Evolutionary conservation across 1,139 yeast species (phyloP).

Genomic region (Debaryomycetaceae sp.): DNA sequence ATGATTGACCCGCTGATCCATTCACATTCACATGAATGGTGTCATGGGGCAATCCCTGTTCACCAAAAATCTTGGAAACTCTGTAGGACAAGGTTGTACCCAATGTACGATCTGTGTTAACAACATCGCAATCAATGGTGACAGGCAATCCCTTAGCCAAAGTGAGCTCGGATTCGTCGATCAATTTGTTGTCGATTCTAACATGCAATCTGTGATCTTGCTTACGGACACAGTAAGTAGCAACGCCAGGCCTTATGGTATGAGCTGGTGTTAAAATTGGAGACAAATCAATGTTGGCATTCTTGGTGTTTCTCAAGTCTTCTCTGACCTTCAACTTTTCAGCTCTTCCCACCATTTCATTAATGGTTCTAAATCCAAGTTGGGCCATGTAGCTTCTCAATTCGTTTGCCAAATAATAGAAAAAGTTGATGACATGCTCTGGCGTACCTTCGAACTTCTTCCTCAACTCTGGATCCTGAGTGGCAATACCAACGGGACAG

Average conservation of each 20-base stretch:
- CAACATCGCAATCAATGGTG: conserved; percentile 85
- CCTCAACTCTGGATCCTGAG: conserved; percentile 94
- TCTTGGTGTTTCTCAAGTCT: conserved; percentile 82
- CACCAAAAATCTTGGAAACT: conserved; percentile 91
- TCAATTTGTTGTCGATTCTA: conserved; percentile 89
- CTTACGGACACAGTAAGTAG: conserved; percentile 87
- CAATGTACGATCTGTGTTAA: conserved; percentile 93
- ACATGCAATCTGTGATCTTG: conserved; percentile 94
- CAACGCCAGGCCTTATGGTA: conserved; percentile 95
- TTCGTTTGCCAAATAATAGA: conserved; percentile 91
- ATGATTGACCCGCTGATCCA: conserved; percentile 98
- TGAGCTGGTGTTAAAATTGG: conserved; percentile 97
- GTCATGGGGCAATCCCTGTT: conserved; percentile 89
- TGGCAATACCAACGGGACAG: conserved; percentile 98
- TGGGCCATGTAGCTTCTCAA: conserved; percentile 90
- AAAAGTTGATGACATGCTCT: conserved; percentile 96
- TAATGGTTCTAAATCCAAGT: conserved; percentile 91
- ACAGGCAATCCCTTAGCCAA: conserved; percentile 93
- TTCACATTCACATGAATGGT: conserved; percentile 87
- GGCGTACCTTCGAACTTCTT: conserved; percentile 95
- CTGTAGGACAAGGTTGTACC: conserved; percentile 95
- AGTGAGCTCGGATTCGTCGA: conserved; percentile 92
- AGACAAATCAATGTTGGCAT: conserved; percentile 84
- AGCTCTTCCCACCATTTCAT: conserved; percentile 97
- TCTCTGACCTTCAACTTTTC: conserved; percentile 86